A percentile compares a stretch with the other conserved stretches of the same genome.
Evolutionary conservation across 2,329 filamentous ascomycete genomes (phyloP).

Genomic region (Hymenoscyphus albidus): DNA sequence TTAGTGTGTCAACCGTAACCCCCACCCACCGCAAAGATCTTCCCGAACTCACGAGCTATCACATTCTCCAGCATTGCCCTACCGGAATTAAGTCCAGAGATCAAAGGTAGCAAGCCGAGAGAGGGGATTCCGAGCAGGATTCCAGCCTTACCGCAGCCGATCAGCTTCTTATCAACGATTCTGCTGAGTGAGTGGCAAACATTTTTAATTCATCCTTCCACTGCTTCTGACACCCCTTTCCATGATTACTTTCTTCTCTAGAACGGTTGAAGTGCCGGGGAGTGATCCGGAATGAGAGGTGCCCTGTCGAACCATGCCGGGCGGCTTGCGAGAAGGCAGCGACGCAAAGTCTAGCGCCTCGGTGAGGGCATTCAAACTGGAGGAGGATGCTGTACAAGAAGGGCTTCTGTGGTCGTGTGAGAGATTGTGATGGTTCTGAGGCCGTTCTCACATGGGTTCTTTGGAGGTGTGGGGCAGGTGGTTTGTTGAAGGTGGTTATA

Average conservation of each 20-base stretch:
- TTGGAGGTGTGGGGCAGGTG: conserved; percentile 1
- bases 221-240: neutral
- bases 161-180: neutral
- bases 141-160: neutral
- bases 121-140: neutral
- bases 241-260: neutral
- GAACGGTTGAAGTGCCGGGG: neutral
- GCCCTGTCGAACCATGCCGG: neutral
- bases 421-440: conserved; percentile 1
- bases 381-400: conserved; percentile 4
- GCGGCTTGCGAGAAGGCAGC: neutral
- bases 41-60: neutral
- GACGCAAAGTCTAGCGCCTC: neutral
- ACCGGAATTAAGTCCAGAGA: neutral
- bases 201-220: neutral
- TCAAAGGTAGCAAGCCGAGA: neutral
- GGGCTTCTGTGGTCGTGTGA: conserved; percentile 3
- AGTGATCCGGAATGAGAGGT: neutral
- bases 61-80: neutral
- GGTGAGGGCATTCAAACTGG: neutral
- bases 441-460: neutral
- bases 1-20: neutral
- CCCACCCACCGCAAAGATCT: neutral
- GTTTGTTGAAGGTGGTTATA: neutral
- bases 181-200: neutral